Percentiles rank a stretch among this genome's conserved stretches.
These are phyloP conservation scores for Zanthoxylum bungeanum DNA, from an alignment of 345 rosid species.

Conservation along the genomic window DNA sequence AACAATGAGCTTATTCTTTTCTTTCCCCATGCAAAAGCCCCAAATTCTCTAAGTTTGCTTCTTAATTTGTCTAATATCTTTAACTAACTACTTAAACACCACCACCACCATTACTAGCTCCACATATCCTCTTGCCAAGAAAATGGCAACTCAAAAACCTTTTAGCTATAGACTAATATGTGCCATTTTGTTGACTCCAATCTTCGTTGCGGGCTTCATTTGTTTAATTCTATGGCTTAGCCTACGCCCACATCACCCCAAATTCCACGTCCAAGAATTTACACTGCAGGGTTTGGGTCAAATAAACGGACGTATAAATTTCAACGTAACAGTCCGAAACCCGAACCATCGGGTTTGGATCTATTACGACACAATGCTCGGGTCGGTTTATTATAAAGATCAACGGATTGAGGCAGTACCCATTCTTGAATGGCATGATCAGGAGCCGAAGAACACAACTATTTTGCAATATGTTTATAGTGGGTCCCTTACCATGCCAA, in stretches of 20 bases:
- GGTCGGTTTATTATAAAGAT: conserved; percentile 26
- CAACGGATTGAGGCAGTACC: conserved; percentile 14
- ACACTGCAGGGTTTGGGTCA: conserved; percentile 24
- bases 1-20: no score
- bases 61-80: no score
- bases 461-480: conserved; percentile 1
- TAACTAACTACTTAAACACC: no score
- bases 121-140: neutral
- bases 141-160: neutral
- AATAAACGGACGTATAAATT: conserved; percentile 23
- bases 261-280: conserved; percentile 20
- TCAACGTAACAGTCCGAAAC: conserved; percentile 31
- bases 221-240: conserved; percentile 33
- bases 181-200: conserved; percentile 12
- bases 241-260: conserved; percentile 16
- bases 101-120: neutral
- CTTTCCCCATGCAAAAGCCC: no score
- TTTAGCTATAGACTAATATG: conserved; percentile 17
- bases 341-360: conserved; percentile 26
- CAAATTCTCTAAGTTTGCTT: no score
- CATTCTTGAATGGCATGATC: conserved; percentile 20
- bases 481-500: conserved; percentile 14
- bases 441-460: conserved; percentile 30
- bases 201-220: conserved; percentile 20
- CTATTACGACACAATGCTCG: conserved; percentile 20